These are phyloP conservation scores for Metarhizium album DNA, from an alignment of 2,329 filamentous ascomycete genomes.

Conservation along the genomic window DNA sequence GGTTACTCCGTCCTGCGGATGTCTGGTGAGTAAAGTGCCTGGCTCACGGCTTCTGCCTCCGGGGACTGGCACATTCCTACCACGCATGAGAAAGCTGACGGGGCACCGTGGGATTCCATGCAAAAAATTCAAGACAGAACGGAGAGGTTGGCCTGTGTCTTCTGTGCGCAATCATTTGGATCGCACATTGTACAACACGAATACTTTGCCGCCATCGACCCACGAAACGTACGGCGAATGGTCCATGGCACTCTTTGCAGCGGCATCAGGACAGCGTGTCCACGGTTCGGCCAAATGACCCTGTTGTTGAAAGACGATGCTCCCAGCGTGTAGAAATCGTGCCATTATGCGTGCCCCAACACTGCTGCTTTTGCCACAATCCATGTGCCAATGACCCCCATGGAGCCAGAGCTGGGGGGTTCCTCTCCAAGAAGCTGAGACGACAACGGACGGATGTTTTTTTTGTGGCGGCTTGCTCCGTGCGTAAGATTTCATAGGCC, in stretches of 20 bases:
- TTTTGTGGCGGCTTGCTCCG: background rate
- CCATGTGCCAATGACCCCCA: background rate
- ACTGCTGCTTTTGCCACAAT: too few species aligned
- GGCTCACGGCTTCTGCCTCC: background rate
- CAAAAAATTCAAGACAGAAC: too few species aligned
- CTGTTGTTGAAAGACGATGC: background rate
- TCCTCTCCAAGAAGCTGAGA: background rate
- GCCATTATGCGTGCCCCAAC: background rate
- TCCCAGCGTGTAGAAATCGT: too few species aligned
- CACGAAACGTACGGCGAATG: background rate
- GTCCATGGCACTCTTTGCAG: background rate
- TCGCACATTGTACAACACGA: too few species aligned
- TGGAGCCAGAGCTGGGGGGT: background rate
- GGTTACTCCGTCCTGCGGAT: too few species aligned
- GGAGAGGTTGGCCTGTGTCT: too few species aligned
- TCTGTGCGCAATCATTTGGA: too few species aligned
- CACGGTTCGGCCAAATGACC: background rate
- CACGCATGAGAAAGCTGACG: too few species aligned
- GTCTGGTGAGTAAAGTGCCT: background rate
- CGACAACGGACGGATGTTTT: background rate
- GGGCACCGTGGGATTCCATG: too few species aligned
- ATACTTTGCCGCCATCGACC: too few species aligned
- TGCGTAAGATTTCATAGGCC: background rate
- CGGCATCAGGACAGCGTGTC: background rate
- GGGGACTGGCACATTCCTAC: too few species aligned